Conservation (phyloP, 805 yeast species). For the Candida succiphila region DNA sequence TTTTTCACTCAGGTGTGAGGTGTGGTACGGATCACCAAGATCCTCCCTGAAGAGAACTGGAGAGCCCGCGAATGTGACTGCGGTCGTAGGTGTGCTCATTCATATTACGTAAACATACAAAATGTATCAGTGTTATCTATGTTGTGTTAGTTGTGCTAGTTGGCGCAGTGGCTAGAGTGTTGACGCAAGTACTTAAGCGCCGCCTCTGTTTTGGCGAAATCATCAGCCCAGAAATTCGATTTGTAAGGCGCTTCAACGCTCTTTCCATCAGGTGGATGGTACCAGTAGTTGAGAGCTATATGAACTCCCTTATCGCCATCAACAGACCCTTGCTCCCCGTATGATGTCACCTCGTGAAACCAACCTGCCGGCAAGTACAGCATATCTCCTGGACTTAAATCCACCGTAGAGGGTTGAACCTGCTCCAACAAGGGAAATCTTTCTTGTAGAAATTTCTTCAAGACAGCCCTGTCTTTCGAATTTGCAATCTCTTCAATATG, state of each 20-base stretch:
- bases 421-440: slow-evolving; percentile 40
- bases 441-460: slow-evolving; percentile 26
- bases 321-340: slow-evolving; percentile 25
- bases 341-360: slow-evolving; percentile 76
- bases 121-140: too few species aligned
- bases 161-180: too few species aligned
- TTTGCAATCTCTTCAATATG: slow-evolving; percentile 47
- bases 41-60: too few species aligned
- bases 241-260: slow-evolving; percentile 25
- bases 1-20: too few species aligned
- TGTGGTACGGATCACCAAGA: too few species aligned
- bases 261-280: slow-evolving; percentile 46
- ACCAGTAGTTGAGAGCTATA: slow-evolving; percentile 69
- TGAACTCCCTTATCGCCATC: slow-evolving; percentile 26
- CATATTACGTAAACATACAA: too few species aligned
- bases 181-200: too few species aligned
- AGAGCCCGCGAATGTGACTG: too few species aligned
- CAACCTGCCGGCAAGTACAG: slow-evolving; percentile 68
- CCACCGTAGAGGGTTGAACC: slow-evolving; percentile 32
- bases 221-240: slow-evolving; percentile 46
- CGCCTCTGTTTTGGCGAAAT: slow-evolving; percentile 31
- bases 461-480: slow-evolving; percentile 10
- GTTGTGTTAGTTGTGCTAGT: too few species aligned
- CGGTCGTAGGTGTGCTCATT: too few species aligned
- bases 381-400: slow-evolving; percentile 54